Percentiles rank a stretch among this genome's conserved stretches.
Evolutionary conservation across 345 rosid genomes (phyloP).

Genomic region (Kernera saxatilis): DNA sequence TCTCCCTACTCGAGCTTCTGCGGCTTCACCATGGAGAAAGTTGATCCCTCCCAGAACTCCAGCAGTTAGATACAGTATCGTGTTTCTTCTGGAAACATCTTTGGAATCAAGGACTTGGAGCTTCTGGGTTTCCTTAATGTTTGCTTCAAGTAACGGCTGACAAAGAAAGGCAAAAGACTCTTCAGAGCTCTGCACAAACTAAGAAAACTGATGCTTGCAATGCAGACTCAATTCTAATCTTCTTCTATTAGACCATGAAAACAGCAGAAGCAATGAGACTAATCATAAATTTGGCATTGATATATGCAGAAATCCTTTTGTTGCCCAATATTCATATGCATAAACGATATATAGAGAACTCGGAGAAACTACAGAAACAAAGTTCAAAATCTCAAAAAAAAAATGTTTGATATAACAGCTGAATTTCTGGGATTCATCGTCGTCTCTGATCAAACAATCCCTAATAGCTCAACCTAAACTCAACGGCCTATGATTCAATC

Average conservation of each 20-base stretch:
- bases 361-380: neutral
- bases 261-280: neutral
- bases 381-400: neutral
- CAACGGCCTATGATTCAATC: neutral
- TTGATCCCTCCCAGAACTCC: slow-evolving; percentile 27
- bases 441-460: neutral
- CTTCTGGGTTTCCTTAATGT: slow-evolving; percentile 16
- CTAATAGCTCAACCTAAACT: neutral
- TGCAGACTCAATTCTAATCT: neutral
- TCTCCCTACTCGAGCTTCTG: slow-evolving; percentile 48
- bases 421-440: neutral
- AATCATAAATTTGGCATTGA: neutral
- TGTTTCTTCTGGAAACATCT: slow-evolving; percentile 36
- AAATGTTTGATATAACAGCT: neutral
- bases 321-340: neutral
- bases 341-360: neutral
- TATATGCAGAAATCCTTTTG: neutral
- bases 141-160: slow-evolving; percentile 15
- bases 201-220: neutral
- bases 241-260: neutral
- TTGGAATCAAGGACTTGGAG: slow-evolving; percentile 13
- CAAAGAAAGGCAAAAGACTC: neutral
- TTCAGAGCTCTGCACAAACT: neutral
- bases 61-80: slow-evolving; percentile 34
- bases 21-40: slow-evolving; percentile 32